Percentiles rank a stretch among this genome's conserved stretches.
phyloP scores from a whole-genome alignment of 2,329 filamentous ascomycete species.

The Clarireedia monteithiana region DNA sequence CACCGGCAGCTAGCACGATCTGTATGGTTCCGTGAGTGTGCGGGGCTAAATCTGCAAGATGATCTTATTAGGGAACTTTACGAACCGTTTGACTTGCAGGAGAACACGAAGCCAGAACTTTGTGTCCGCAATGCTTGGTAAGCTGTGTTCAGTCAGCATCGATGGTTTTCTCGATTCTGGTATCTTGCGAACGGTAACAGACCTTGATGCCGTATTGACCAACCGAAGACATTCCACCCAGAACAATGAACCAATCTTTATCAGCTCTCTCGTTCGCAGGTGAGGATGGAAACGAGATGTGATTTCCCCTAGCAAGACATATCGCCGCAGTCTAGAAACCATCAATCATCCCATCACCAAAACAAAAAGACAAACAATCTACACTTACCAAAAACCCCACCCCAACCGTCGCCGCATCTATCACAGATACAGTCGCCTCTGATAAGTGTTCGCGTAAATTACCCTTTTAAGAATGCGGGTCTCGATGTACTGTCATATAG shows the following conservation, averaged over 20 bases:
- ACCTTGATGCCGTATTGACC: conserved; percentile 31
- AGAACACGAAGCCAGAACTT: conserved; percentile 33
- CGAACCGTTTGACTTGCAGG: conserved; percentile 5
- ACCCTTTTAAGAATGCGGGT: too few species aligned
- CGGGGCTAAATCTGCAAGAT: too few species aligned
- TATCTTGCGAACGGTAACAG: neutral
- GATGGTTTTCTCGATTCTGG: neutral
- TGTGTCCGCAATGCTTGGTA: conserved; percentile 30
- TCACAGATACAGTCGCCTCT: conserved; percentile 15
- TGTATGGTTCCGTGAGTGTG: conserved; percentile 6
- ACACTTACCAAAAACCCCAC: conserved; percentile 29
- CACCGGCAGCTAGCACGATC: conserved; percentile 27
- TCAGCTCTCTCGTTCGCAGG: conserved; percentile 6
- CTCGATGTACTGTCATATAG: too few species aligned
- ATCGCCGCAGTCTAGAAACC: conserved; percentile 1
- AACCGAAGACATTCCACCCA: conserved; percentile 32
- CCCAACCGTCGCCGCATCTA: conserved; percentile 31
- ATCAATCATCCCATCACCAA: neutral
- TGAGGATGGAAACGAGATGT: neutral
- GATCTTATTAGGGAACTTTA: too few species aligned
- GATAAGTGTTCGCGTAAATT: too few species aligned
- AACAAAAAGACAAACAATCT: neutral
- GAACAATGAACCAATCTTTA: conserved; percentile 32
- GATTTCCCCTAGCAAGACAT: neutral
- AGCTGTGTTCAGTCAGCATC: conserved; percentile 22